Percentiles rank a stretch among this genome's conserved stretches.
Conservation (phyloP, 169 alveolate genomes). For the Cryptosporidium viatorum region DNA sequence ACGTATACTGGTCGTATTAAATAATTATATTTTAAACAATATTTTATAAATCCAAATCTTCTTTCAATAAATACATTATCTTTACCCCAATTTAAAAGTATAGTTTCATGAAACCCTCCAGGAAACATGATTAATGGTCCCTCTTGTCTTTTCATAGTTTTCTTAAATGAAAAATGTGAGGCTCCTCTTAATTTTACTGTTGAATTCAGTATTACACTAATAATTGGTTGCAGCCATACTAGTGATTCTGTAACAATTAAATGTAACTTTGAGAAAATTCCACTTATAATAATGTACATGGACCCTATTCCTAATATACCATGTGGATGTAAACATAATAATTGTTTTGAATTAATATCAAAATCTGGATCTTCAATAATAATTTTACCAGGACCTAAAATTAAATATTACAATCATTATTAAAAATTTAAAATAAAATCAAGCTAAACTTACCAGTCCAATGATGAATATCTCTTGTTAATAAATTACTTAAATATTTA, state of each 20-base stretch:
- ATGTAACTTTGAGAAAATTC: constrained; percentile 25
- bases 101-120: constrained; percentile 72
- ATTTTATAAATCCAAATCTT: constrained; percentile 67
- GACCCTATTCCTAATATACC: constrained; percentile 69
- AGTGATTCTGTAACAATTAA: constrained; percentile 62
- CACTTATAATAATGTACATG: constrained; percentile 21
- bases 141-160: constrained; percentile 52
- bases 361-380: constrained; percentile 68
- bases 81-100: constrained; percentile 58
- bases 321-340: constrained; percentile 65
- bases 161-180: constrained; percentile 33
- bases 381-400: constrained; percentile 56
- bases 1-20: constrained; percentile 69
- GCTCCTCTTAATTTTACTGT: constrained; percentile 70
- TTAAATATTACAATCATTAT: background rate
- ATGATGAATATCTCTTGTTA: constrained; percentile 39
- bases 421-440: background rate
- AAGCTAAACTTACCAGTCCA: constrained; percentile 70
- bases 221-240: constrained; percentile 71
- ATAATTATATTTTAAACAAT: constrained; percentile 54
- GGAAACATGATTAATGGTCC: constrained; percentile 72
- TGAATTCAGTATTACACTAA: constrained; percentile 30
- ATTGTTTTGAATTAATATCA: constrained; percentile 27
- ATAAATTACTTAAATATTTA: constrained; percentile 9
- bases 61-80: constrained; percentile 37